Evolutionary conservation across 768 basidiomycete genomes (phyloP).

Genomic region (Pleurotus salmoneostramineus): DNA sequence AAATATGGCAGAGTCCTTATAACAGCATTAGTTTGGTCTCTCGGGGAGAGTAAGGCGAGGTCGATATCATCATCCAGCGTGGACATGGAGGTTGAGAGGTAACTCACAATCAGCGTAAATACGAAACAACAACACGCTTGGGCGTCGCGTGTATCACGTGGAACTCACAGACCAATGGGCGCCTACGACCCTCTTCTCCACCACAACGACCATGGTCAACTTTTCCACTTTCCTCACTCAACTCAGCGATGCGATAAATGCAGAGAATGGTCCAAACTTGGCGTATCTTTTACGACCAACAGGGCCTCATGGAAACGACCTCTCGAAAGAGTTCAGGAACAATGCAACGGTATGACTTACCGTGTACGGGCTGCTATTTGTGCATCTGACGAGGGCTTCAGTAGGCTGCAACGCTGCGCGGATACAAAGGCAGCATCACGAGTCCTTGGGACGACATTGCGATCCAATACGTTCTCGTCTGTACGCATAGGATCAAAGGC

Average conservation of each 20-base stretch:
- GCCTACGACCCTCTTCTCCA: not conserved
- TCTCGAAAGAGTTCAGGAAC: constrained; percentile 63
- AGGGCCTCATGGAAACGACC: constrained; percentile 71
- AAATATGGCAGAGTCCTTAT: not conserved
- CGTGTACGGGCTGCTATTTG: not conserved
- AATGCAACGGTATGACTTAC: constrained; percentile 39
- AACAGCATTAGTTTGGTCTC: not conserved
- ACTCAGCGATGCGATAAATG: constrained; percentile 54
- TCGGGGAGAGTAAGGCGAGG: not conserved
- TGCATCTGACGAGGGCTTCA: constrained; percentile 10
- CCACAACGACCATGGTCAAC: constrained; percentile 27
- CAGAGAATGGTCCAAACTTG: constrained; percentile 64
- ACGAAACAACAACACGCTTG: constrained; percentile 8
- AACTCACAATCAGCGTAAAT: not conserved
- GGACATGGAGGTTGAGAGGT: not conserved
- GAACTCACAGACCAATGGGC: not conserved
- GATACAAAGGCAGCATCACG: constrained; percentile 61
- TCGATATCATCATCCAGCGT: not conserved
- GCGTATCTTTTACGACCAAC: constrained; percentile 76
- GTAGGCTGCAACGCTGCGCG: constrained; percentile 34
- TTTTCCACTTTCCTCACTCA: constrained; percentile 59
- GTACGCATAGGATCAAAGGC: constrained; percentile 65
- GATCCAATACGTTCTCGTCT: constrained; percentile 76
- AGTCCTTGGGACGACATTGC: constrained; percentile 86
- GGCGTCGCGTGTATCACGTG: constrained; percentile 3